Conservation (phyloP, 306 rosid species). For the Cucurbita maxima region DNA sequence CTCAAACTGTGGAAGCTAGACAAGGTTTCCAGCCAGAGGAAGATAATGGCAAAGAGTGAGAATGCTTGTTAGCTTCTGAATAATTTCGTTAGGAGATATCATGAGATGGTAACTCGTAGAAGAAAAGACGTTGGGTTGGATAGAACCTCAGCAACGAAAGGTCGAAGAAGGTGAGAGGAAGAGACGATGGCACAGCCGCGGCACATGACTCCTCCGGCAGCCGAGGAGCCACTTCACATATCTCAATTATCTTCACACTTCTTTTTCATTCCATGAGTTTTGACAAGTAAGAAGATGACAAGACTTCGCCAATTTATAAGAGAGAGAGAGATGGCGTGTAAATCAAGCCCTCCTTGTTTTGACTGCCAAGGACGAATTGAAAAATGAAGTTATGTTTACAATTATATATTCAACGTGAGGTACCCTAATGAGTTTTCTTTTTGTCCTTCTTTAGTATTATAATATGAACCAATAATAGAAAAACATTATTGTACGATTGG, state of each 20-base stretch:
- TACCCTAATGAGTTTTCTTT: too few species aligned
- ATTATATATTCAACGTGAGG: too few species aligned
- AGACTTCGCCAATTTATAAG: too few species aligned
- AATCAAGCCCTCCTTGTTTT: too few species aligned
- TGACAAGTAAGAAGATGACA: too few species aligned
- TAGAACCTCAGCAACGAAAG: background rate
- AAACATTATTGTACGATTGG: too few species aligned
- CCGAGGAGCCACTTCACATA: slow-evolving; percentile 9
- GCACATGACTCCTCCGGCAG: background rate
- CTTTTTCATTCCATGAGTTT: too few species aligned
- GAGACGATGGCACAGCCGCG: background rate
- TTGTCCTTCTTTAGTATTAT: too few species aligned
- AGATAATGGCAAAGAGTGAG: background rate
- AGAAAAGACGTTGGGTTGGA: slow-evolving; percentile 9
- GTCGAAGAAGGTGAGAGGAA: slow-evolving; percentile 24
- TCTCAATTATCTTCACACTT: background rate
- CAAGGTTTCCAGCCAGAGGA: background rate
- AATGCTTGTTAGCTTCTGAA: background rate
- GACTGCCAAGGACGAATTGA: too few species aligned
- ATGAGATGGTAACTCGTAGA: background rate
- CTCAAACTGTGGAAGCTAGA: background rate
- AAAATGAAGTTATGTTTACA: too few species aligned
- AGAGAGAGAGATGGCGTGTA: too few species aligned
- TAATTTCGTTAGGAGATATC: background rate
- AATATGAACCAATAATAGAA: too few species aligned